Conservation (phyloP, 345 rosid genomes). For the Microcos paniculata region DNA sequence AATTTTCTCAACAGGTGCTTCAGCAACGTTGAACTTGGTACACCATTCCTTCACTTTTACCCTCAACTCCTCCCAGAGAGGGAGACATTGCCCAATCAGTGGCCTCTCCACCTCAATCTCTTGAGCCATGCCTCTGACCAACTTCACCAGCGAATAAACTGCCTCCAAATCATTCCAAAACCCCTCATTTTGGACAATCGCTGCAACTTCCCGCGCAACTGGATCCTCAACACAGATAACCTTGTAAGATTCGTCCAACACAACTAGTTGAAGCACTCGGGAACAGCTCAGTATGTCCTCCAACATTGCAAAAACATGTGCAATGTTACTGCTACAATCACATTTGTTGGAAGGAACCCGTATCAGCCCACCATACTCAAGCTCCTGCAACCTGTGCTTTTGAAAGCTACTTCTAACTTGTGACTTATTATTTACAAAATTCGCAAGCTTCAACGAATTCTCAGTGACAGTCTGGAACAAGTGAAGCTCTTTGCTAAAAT, state of each 20-base stretch:
- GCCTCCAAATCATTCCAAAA: slow-evolving; percentile 59
- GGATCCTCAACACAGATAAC: slow-evolving; percentile 39
- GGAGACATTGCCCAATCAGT: slow-evolving; percentile 51
- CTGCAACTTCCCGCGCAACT: slow-evolving; percentile 38
- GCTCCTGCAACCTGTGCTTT: slow-evolving; percentile 44
- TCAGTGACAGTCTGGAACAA: slow-evolving; percentile 41
- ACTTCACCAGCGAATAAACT: slow-evolving; percentile 49
- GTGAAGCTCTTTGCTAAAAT: slow-evolving; percentile 47
- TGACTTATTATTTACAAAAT: slow-evolving; percentile 44
- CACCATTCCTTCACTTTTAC: slow-evolving; percentile 58
- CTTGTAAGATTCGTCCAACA: slow-evolving; percentile 46
- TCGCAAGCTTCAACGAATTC: slow-evolving; percentile 49
- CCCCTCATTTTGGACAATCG: slow-evolving; percentile 40
- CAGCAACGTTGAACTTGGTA: slow-evolving; percentile 37
- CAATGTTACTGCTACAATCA: slow-evolving; percentile 30
- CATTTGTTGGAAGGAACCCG: slow-evolving; percentile 42
- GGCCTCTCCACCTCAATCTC: slow-evolving; percentile 53
- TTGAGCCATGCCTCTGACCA: slow-evolving; percentile 46
- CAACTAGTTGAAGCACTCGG: slow-evolving; percentile 43
- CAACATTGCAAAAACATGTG: slow-evolving; percentile 37
- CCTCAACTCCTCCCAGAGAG: slow-evolving; percentile 56
- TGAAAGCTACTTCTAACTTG: slow-evolving; percentile 47
- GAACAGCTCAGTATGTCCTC: slow-evolving; percentile 48
- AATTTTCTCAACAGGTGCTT: slow-evolving; percentile 44
- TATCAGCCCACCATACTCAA: slow-evolving; percentile 38